These are phyloP conservation scores for Blastobotrys peoriensis DNA, from an alignment of 805 yeast species.

Conservation along the genomic window DNA sequence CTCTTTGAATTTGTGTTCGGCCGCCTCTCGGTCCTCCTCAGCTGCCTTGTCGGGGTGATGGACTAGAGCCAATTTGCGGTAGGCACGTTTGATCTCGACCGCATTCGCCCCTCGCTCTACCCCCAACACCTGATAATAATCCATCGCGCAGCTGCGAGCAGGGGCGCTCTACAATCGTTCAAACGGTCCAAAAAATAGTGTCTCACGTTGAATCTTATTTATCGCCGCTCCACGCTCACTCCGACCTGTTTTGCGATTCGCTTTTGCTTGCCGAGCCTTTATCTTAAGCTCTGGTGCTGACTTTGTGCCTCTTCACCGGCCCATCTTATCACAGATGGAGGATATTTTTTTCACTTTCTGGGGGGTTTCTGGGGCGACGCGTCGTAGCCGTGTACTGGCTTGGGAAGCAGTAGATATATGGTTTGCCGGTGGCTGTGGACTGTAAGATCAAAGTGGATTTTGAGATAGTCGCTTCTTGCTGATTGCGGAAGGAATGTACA, in stretches of 20 bases:
- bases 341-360: neutral
- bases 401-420: neutral
- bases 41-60: conserved; percentile 87
- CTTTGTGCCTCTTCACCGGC: neutral
- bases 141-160: too few species aligned
- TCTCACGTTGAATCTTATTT: conserved; percentile 1
- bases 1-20: conserved; percentile 78
- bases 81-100: conserved; percentile 75
- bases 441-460: too few species aligned
- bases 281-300: too few species aligned
- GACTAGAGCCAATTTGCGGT: conserved; percentile 71
- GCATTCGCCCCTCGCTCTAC: conserved; percentile 59
- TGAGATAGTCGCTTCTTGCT: neutral
- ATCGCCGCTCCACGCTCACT: too few species aligned
- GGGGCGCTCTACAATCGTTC: too few species aligned
- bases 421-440: too few species aligned
- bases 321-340: neutral
- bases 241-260: too few species aligned
- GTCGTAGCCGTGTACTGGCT: neutral
- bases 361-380: neutral
- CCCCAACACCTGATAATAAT: conserved; percentile 62
- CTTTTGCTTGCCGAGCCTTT: too few species aligned
- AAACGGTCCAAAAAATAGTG: too few species aligned
- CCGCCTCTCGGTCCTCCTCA: conserved; percentile 57
- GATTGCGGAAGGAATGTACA: conserved; percentile 44